Conservation (phyloP, 1,284 basidiomycete species). For the Pholiota adiposa region DNA sequence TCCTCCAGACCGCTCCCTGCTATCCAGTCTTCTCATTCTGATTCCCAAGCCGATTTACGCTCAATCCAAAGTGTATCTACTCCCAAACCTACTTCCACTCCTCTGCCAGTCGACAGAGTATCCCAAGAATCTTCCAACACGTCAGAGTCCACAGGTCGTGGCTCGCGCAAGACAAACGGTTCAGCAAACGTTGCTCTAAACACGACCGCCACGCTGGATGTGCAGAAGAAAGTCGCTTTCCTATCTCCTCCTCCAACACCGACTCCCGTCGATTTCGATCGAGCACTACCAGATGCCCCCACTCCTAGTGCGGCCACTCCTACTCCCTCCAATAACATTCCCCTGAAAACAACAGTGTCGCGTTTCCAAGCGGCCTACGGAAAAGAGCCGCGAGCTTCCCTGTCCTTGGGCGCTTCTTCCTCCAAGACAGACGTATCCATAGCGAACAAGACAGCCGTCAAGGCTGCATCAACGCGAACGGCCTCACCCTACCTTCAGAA, state of each 20-base stretch:
- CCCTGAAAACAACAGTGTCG: conserved; percentile 67
- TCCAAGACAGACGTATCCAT: conserved; percentile 49
- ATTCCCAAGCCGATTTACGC: conserved; percentile 32
- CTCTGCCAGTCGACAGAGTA: conserved; percentile 25
- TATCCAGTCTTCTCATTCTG: conserved; percentile 36
- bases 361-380: conserved; percentile 74
- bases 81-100: conserved; percentile 24
- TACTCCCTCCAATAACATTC: conserved; percentile 39
- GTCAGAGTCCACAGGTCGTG: conserved; percentile 52
- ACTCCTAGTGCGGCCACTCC: too few relatives aligned
- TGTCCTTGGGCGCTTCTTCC: conserved; percentile 57
- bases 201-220: conserved; percentile 43
- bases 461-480: conserved; percentile 64
- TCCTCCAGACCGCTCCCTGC: conserved; percentile 54
- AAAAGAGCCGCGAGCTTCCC: conserved; percentile 71
- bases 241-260: conserved; percentile 78
- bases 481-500: conserved; percentile 66
- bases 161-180: conserved; percentile 57
- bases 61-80: conserved; percentile 31
- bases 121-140: conserved; percentile 29
- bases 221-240: conserved; percentile 84
- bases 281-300: conserved; percentile 41
- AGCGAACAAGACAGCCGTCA: conserved; percentile 38
- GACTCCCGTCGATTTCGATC: conserved; percentile 56
- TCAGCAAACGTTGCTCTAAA: conserved; percentile 19